Conservation (phyloP, 768 basidiomycete species). For the Solioccasus polychromus region DNA sequence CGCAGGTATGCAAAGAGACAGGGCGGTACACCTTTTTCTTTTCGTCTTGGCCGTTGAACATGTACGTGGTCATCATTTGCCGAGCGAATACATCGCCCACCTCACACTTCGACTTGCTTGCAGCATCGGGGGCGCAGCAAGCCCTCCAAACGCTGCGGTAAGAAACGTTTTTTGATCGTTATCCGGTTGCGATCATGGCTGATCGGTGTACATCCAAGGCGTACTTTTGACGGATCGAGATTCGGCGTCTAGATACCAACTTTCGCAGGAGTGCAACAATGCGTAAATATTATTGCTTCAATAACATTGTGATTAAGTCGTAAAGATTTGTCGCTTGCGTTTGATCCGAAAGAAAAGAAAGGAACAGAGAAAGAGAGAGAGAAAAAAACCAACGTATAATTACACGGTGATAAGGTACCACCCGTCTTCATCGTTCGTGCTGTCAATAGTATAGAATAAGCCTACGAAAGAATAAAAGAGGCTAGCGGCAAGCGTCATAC, state of each 20-base stretch:
- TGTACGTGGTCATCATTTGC: too few species aligned
- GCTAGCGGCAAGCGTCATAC: constrained; percentile 38
- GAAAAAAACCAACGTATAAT: constrained; percentile 20
- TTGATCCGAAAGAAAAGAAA: constrained; percentile 5
- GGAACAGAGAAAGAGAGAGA: neutral
- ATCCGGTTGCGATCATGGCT: too few species aligned
- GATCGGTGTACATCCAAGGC: too few species aligned
- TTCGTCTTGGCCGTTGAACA: constrained; percentile 70
- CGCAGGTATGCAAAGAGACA: constrained; percentile 52
- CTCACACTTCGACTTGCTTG: too few species aligned
- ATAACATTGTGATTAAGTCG: constrained; percentile 27
- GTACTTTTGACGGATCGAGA: constrained; percentile 23
- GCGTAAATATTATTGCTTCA: constrained; percentile 16
- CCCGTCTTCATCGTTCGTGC: constrained; percentile 17
- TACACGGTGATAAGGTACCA: constrained; percentile 18
- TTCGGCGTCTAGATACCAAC: neutral
- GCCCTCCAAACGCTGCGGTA: constrained; percentile 70
- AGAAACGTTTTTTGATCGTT: too few species aligned
- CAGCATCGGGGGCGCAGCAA: constrained; percentile 63
- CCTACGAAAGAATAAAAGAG: constrained; percentile 18
- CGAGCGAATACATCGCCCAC: too few species aligned
- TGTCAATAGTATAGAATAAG: constrained; percentile 36
- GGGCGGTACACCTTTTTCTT: constrained; percentile 74
- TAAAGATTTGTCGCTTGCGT: constrained; percentile 21
- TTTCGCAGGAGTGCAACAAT: neutral